Base-by-base conservation (phyloP, 2,329 filamentous ascomycete genomes). In the Epichloe aotearoae region DNA sequence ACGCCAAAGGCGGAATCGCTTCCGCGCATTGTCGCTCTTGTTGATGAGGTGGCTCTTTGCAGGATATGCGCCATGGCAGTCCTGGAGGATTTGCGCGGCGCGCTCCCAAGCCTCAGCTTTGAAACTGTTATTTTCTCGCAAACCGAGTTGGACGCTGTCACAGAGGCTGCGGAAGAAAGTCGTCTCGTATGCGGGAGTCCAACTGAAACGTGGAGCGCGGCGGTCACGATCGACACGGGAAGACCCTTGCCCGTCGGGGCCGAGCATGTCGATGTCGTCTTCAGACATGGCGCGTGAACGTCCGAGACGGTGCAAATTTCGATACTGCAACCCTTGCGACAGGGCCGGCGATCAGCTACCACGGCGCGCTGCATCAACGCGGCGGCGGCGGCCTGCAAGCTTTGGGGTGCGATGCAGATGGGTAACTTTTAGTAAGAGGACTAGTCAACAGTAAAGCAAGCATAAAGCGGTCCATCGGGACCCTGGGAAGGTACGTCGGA, bases 11-110 rank as follows among this genome's bases (percentile, higher is more conserved):
- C 77, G 74, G 54, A 80, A 81, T 58, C 77, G 76, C 63, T 81
- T 81, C 47, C 77, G 72, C 53, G 77, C 77, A 62, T 81, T 81
- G 64, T 81, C 77, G 55, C 75, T 78, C 66, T 81, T 81, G 67
- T 81, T 81, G 63, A 81, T 79, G 37, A 81, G 72, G 50, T 81
- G 77, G 57, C 71, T 74, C 65, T 80, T 80, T 54, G 77, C 73
- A n/a, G 77, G 76, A 55, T 71, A 78, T 44, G 77, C 76, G 58
- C 69, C 69, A 58, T 80, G 77, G 50, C 71, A 71, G 33, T 76
- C 73, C 64, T 75, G 72, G 50, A 81, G 64, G 34, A 75, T 76
- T 45, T 70, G 66, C 50, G 73, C 71, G 44, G 77, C 77, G 55
- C 75, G 74, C 51, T 80, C 75, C 77, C 77, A 81, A 2, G 77